Base-by-base conservation (phyloP, 140 eudicot genomes). In the Anethum foeniculum region DNA sequence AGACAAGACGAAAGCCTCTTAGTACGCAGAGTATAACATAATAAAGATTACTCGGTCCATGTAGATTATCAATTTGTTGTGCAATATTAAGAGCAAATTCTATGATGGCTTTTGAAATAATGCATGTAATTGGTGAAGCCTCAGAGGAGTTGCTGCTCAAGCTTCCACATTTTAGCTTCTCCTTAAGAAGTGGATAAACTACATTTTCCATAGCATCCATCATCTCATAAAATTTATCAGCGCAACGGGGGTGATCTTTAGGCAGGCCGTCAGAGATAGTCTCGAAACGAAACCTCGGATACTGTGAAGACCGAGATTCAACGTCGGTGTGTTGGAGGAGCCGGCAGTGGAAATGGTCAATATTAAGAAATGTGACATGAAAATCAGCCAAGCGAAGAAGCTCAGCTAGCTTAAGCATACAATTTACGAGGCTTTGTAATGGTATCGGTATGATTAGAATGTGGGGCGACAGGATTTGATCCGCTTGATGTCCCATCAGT, bases 321-420 rank as follows among this genome's bases (percentile, higher is more conserved):
- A 68, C 6, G 69, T 80, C 52, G 2, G 73, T 51, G 74, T 81
- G 39, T 36, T 28, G 73, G 60, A 58, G 54, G 47, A 73, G 83
- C 21, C 72, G 74, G 79, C 58, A 16, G 52, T 68, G 79, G 79
- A 71, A 36, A 48, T 49, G 39, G 44, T 65, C 28, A 52, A 71
- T 80, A 41, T 27, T 80, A n/a, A 80, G 58, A 74, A 80, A 80
- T 30, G 82, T 80, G 77, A 79, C 65, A 28, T 32, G 41, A 41
- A 80, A 12, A 21, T 44, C 75, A 52, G 79, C 38, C 11, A 32
- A 2, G 68, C 77, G 25, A 3, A 80, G 68, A 27, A 80, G 78
- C 69, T 80, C 77, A 71, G 83, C 77, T 4, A 80, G 83, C 78
- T 80, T 80, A 27, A 80, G 77, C 83, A 80, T 80, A 43, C 65